Percentiles rank a stretch among this genome's conserved stretches.
Conservation (phyloP, 129 eudicot species). For the Saussurea involucrata region DNA sequence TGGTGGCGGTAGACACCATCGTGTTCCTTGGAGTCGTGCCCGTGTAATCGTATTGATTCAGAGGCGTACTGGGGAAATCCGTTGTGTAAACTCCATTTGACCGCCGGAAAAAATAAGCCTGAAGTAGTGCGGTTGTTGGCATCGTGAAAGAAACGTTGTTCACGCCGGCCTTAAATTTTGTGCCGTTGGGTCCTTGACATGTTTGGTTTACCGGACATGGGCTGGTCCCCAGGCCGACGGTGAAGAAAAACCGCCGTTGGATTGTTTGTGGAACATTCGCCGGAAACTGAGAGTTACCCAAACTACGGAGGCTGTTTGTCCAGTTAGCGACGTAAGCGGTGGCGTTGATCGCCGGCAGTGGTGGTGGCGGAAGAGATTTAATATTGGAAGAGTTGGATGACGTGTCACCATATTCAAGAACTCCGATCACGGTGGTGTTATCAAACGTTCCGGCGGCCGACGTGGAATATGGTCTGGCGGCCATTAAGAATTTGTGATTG, state of each 20-base stretch:
- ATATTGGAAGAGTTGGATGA: constrained; percentile 8
- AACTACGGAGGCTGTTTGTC: constrained; percentile 49
- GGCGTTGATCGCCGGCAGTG: constrained; percentile 53
- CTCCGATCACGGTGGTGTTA: constrained; percentile 52
- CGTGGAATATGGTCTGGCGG: constrained; percentile 62
- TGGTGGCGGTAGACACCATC: constrained; percentile 43
- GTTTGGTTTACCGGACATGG: constrained; percentile 70
- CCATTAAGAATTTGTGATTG: constrained; percentile 49
- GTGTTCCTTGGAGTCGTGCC: constrained; percentile 71
- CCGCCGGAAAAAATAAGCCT: constrained; percentile 36
- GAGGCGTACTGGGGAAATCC: constrained; percentile 48
- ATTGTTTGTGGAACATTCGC: constrained; percentile 57
- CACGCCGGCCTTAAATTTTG: constrained; percentile 53
- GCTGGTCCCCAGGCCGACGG: constrained; percentile 50
- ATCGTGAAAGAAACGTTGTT: constrained; percentile 57
- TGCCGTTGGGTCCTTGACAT: constrained; percentile 67
- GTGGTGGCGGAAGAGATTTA: constrained; percentile 39
- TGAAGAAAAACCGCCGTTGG: constrained; percentile 52
- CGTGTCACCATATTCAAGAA: constrained; percentile 38
- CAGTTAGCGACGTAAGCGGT: constrained; percentile 56
- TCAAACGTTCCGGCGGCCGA: constrained; percentile 65
- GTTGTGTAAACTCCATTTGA: constrained; percentile 50
- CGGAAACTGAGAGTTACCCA: constrained; percentile 44
- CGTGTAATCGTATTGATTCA: constrained; percentile 51
- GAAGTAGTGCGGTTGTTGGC: constrained; percentile 60